phyloP scores from a whole-genome alignment of 164 flowering plant species.

The Buxus sempervirens region DNA sequence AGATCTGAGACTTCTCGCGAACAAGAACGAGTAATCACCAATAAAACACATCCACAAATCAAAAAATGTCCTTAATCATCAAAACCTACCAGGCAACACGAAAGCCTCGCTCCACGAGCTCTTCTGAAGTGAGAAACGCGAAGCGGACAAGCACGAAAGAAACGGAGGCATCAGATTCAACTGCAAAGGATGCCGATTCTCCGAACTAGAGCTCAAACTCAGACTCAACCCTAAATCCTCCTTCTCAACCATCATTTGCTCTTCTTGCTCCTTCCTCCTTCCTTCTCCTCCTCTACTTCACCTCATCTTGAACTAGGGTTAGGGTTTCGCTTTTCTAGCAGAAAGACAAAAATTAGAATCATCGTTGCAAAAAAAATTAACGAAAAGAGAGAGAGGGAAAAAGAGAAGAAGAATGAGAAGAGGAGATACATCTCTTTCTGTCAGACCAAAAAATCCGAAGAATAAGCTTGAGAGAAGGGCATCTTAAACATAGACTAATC shows the following conservation, averaged over 20 bases:
- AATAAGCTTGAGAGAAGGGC: too few relatives aligned
- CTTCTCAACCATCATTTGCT: slow-evolving; percentile 9
- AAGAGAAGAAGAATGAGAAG: too few relatives aligned
- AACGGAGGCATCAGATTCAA: neutral
- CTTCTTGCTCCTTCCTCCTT: neutral
- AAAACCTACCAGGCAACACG: neutral
- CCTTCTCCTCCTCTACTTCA: neutral
- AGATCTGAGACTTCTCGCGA: neutral
- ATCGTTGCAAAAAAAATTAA: too few relatives aligned
- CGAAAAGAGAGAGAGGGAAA: too few relatives aligned
- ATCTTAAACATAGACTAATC: too few relatives aligned
- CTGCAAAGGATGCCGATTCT: neutral
- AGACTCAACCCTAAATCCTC: slow-evolving; percentile 11
- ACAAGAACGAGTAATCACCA: neutral
- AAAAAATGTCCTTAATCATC: neutral
- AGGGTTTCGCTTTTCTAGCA: too few relatives aligned
- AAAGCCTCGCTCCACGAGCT: neutral
- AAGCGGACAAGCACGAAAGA: neutral
- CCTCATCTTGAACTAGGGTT: too few relatives aligned
- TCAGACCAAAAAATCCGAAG: too few relatives aligned
- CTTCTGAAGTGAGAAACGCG: neutral
- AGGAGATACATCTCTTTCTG: too few relatives aligned
- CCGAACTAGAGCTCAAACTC: neutral
- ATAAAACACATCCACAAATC: too few relatives aligned
- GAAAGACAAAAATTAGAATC: too few relatives aligned